Evolutionary conservation across 805 yeast genomes (phyloP).

Genomic region (Ogataea philodendri): DNA sequence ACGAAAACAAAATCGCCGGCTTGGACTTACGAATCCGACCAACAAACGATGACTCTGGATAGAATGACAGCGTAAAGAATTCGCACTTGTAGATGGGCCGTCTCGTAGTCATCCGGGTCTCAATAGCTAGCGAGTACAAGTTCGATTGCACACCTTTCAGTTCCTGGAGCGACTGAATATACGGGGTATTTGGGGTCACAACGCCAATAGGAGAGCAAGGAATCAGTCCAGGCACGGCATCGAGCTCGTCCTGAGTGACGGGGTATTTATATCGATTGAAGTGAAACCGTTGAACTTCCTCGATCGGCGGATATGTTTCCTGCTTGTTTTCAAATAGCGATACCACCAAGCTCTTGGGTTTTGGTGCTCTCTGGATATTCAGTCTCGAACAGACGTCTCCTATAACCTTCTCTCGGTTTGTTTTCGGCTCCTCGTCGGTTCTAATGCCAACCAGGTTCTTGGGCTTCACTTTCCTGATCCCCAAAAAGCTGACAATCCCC

Average conservation of each 20-base stretch:
- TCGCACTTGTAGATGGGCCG: conserved; percentile 20
- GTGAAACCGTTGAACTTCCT: conserved; percentile 5
- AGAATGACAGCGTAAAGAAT: conserved; percentile 25
- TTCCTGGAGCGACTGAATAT: conserved; percentile 10
- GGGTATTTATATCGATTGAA: conserved; percentile 11
- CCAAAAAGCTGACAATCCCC: no score
- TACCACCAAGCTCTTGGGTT: no score
- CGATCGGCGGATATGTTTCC: conserved; percentile 2
- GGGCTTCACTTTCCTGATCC: background rate
- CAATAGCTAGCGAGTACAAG: conserved; percentile 16
- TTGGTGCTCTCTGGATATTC: background rate
- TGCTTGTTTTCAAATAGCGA: background rate
- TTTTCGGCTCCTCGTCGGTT: no score
- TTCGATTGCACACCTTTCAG: conserved; percentile 27
- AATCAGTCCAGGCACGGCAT: conserved; percentile 13
- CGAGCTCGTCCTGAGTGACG: conserved; percentile 13
- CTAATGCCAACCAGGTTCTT: no score
- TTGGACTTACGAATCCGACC: conserved; percentile 32
- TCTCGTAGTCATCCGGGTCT: conserved; percentile 8
- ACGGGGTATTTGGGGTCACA: conserved; percentile 16
- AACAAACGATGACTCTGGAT: conserved; percentile 23
- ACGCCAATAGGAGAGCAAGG: conserved; percentile 18
- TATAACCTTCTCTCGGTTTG: no score
- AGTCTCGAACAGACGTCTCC: no score
- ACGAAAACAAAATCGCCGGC: conserved; percentile 29